A percentile compares a stretch with the other conserved stretches of the same genome.
Evolutionary conservation across 148 eudicot species (phyloP).

Genomic region (Bassia scoparia): DNA sequence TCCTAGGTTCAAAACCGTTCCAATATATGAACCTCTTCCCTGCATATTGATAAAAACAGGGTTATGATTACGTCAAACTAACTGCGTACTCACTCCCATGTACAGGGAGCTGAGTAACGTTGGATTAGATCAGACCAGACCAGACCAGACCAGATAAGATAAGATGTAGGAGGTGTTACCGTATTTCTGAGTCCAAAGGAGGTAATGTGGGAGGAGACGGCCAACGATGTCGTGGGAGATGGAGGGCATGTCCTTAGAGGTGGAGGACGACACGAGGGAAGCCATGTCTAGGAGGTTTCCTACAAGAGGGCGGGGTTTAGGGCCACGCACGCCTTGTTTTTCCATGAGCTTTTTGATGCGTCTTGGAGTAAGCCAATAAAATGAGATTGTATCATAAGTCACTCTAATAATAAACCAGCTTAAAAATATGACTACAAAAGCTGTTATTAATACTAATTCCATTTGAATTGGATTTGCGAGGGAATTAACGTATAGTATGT

Average conservation of each 20-base stretch:
- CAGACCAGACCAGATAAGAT: neutral
- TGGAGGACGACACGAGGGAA: constrained; percentile 53
- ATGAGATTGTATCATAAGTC: constrained; percentile 42
- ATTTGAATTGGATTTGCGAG: neutral
- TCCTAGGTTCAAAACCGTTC: constrained; percentile 86
- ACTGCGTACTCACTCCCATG: too few species aligned
- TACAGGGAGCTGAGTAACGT: neutral
- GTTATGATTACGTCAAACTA: too few species aligned
- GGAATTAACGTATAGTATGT: too few species aligned
- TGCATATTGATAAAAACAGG: constrained; percentile 7
- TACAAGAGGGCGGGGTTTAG: constrained; percentile 56
- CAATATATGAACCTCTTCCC: constrained; percentile 82
- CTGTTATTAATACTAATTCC: constrained; percentile 18
- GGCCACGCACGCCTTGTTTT: constrained; percentile 75
- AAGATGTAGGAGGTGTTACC: constrained; percentile 30
- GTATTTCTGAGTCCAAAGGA: constrained; percentile 62
- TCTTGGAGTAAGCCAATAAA: constrained; percentile 64
- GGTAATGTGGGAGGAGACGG: constrained; percentile 75
- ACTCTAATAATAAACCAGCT: constrained; percentile 38
- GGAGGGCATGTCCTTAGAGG: constrained; percentile 52
- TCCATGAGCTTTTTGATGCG: constrained; percentile 64
- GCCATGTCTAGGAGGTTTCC: constrained; percentile 72
- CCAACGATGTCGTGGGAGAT: constrained; percentile 58
- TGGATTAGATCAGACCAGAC: neutral
- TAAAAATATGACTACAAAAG: constrained; percentile 25